Evolutionary conservation across 805 yeast species (phyloP).

Genomic region (Metschnikowia aberdeeniae): DNA sequence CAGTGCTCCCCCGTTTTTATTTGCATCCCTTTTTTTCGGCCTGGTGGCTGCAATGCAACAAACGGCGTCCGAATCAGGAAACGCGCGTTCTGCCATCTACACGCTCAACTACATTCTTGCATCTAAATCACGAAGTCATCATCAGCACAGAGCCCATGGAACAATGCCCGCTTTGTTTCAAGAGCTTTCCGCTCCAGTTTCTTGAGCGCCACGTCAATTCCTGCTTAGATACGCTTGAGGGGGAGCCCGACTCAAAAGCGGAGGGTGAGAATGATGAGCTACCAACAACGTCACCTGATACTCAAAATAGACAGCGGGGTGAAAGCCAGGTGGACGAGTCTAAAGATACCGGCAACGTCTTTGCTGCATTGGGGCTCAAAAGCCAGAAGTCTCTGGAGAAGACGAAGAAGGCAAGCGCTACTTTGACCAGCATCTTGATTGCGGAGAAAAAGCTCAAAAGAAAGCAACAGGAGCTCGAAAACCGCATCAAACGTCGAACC

Average conservation of each 20-base stretch:
- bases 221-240: constrained; percentile 34
- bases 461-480: constrained; percentile 16
- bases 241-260: constrained; percentile 2
- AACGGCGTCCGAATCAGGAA: not conserved
- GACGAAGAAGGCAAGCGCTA: constrained; percentile 25
- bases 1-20: not conserved
- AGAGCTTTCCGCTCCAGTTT: constrained; percentile 19
- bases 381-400: constrained; percentile 20
- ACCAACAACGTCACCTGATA: not conserved
- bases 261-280: not conserved
- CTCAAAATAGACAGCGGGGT: not conserved
- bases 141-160: constrained; percentile 3
- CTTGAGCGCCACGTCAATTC: constrained; percentile 39
- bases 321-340: not conserved
- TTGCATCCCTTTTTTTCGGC: not conserved
- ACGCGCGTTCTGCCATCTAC: not conserved
- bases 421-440: constrained; percentile 31
- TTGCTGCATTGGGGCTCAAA: constrained; percentile 33
- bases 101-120: not conserved
- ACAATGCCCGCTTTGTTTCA: constrained; percentile 36
- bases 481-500: constrained; percentile 3
- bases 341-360: constrained; percentile 21
- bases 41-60: not conserved
- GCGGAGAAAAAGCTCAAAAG: constrained; percentile 30
- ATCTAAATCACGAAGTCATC: not conserved